These are phyloP conservation scores for Phialophora expanda DNA, from an alignment of 2,329 filamentous ascomycete genomes.

Conservation along the genomic window DNA sequence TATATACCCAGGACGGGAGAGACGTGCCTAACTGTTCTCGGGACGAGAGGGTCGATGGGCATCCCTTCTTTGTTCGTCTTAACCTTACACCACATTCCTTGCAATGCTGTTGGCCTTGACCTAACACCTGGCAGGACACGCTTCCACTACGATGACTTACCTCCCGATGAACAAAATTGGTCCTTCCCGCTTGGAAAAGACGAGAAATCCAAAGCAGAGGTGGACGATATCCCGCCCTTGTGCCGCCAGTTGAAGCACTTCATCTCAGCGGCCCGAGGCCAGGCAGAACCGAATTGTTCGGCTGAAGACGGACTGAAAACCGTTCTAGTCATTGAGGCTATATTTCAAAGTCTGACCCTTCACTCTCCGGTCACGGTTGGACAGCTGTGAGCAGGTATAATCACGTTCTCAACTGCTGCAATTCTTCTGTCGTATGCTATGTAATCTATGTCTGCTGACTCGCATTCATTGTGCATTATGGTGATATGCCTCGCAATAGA, in stretches of 20 bases:
- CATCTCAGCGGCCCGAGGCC: slow-evolving; percentile 18
- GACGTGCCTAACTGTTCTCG: slow-evolving; percentile 30
- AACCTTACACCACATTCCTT: background rate
- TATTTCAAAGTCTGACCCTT: slow-evolving; percentile 17
- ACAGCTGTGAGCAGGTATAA: background rate
- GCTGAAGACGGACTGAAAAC: slow-evolving; percentile 25
- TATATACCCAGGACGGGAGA: slow-evolving; percentile 20
- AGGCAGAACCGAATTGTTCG: slow-evolving; percentile 27
- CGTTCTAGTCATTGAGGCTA: slow-evolving; percentile 27
- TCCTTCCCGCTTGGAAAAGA: slow-evolving; percentile 1
- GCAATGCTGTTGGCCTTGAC: background rate
- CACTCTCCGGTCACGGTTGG: slow-evolving; percentile 14
- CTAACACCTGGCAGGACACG: slow-evolving; percentile 1
- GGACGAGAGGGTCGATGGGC: slow-evolving; percentile 22
- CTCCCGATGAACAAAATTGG: slow-evolving; percentile 13
- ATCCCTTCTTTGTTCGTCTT: slow-evolving; percentile 27
- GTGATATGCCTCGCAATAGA: too few species aligned
- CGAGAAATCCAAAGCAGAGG: background rate
- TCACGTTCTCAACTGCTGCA: too few species aligned
- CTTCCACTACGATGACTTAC: slow-evolving; percentile 8
- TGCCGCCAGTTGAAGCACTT: slow-evolving; percentile 28
- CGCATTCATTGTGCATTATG: too few species aligned
- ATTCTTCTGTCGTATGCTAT: too few species aligned
- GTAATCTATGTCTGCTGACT: too few species aligned
- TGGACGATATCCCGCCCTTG: slow-evolving; percentile 16